phyloP scores from a whole-genome alignment of 148 eudicot genomes.

The Camellia sinensis region DNA sequence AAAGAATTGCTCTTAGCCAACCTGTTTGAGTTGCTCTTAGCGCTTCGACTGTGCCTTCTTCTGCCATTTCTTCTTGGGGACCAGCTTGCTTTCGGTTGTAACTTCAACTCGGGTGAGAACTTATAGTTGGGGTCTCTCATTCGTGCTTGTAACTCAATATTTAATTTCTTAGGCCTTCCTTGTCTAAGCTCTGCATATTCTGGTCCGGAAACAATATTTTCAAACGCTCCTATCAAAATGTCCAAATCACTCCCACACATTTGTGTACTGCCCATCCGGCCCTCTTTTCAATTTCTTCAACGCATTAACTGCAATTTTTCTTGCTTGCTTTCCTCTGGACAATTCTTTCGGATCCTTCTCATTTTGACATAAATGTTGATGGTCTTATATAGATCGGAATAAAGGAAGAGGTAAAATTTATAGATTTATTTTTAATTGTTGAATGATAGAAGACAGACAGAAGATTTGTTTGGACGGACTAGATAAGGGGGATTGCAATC shows the following conservation, averaged over 20 bases:
- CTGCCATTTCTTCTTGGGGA: slow-evolving; percentile 78
- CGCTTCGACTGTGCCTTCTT: slow-evolving; percentile 66
- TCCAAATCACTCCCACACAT: slow-evolving; percentile 97
- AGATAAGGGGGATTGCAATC: too few relatives aligned
- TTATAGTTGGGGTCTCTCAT: slow-evolving; percentile 95
- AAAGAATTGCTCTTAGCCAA: slow-evolving; percentile 25
- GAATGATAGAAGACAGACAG: too few relatives aligned
- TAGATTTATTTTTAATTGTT: too few relatives aligned
- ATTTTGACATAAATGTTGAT: slow-evolving; percentile 16
- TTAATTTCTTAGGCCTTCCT: slow-evolving; percentile 82
- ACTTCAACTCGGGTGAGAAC: slow-evolving; percentile 79
- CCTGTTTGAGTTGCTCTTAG: slow-evolving; percentile 59
- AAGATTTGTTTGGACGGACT: too few relatives aligned
- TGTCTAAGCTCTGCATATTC: slow-evolving; percentile 90
- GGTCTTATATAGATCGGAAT: too few relatives aligned
- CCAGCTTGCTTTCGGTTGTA: slow-evolving; percentile 90
- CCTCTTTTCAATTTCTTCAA: slow-evolving; percentile 87
- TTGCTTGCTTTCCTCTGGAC: slow-evolving; percentile 87
- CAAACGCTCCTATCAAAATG: slow-evolving; percentile 87
- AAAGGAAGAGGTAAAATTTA: too few relatives aligned
- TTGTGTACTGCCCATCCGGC: slow-evolving; percentile 88
- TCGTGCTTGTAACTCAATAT: slow-evolving; percentile 81
- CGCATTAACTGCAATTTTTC: slow-evolving; percentile 91
- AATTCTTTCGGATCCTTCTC: slow-evolving; percentile 87
- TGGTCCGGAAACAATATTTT: slow-evolving; percentile 88